Evolutionary conservation across 306 rosid species (phyloP), one percentile per base, ranked within the genome.

Genomic region (Astragalus glycyphyllos): DNA sequence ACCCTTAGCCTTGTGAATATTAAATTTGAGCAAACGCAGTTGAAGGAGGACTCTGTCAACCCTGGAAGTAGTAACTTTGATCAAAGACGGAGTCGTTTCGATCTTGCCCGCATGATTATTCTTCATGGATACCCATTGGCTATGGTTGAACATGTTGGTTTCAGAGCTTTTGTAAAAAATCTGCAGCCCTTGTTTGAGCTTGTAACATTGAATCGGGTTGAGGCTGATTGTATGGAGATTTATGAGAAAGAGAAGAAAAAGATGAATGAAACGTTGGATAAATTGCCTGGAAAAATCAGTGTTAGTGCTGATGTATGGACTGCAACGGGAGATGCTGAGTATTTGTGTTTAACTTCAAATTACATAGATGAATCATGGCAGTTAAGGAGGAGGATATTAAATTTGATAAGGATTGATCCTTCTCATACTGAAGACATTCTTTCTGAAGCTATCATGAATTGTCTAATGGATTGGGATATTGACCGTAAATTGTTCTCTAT

Each of bases 71-170:
- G 69, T 70, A 91, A 58, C 88, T 89, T 95, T 11, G 96, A 91
- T 84, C 97, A 87, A 74, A 86, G 93, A n/a, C 80, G 96, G 63
- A 95, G 99, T 77, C 84, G 84, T 54, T 87, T 88, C 69, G 99
- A 95, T 82, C 96, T 95, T 70, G 99, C 97, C 8, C 99, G 99
- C 38, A 91, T 95, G 99, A 86, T 95, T 66, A 89, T 95, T 78
- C 74, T 95, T 68, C 99, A 95, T 68, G 99, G 99, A 34, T 95
- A 91, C 77, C 95, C 99, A 6, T 85, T 95, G 91, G 84, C 80
- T 77, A 95, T 95, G 88, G 97, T 91, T 64, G 99, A 95, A 81
- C 90, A 89, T 81, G 89, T 91, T 71, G 96, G 99, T 64, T 95
- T 95, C 82, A 85, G 90, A 81, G 92, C 86, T 26, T 95, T 95